A percentile compares a stretch with the other conserved stretches of the same genome.
Evolutionary conservation across 2,329 filamentous ascomycete species (phyloP).

Genomic region (Dothideomycetes sp.): DNA sequence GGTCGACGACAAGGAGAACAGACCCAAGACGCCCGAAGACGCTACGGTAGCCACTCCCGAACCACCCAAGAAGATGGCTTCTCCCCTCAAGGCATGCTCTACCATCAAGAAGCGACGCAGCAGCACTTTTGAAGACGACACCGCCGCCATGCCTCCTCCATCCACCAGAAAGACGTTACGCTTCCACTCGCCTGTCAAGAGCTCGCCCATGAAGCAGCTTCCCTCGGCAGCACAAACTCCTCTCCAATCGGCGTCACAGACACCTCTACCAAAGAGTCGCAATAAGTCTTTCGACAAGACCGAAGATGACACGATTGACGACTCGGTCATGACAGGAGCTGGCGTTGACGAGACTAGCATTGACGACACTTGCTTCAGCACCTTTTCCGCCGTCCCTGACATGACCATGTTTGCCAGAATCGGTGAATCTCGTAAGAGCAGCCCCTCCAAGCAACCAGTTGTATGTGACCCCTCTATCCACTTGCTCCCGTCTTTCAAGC

Average conservation of each 20-base stretch:
- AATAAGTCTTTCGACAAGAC: slow-evolving; percentile 3
- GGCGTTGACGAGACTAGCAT: slow-evolving; percentile 29
- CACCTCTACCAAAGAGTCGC: slow-evolving; percentile 17
- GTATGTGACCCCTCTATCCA: background rate
- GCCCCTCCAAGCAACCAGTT: slow-evolving; percentile 9
- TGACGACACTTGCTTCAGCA: slow-evolving; percentile 72
- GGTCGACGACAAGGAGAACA: slow-evolving; percentile 26
- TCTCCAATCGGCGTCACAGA: slow-evolving; percentile 15
- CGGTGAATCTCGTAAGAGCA: slow-evolving; percentile 38
- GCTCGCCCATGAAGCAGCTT: slow-evolving; percentile 8
- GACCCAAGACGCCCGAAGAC: slow-evolving; percentile 15
- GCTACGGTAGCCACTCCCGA: slow-evolving; percentile 14
- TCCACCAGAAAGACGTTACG: slow-evolving; percentile 17
- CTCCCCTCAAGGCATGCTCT: slow-evolving; percentile 19
- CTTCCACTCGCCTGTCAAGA: slow-evolving; percentile 18
- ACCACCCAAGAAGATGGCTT: slow-evolving; percentile 14
- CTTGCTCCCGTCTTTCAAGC: background rate
- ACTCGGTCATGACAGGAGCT: slow-evolving; percentile 6
- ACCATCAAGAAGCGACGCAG: slow-evolving; percentile 21
- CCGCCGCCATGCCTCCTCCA: slow-evolving; percentile 5
- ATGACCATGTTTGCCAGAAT: slow-evolving; percentile 74
- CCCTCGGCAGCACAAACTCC: slow-evolving; percentile 15
- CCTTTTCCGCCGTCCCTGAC: slow-evolving; percentile 81
- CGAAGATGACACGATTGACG: background rate
- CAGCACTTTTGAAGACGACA: slow-evolving; percentile 5